A percentile compares a stretch with the other conserved stretches of the same genome.
phyloP scores from a whole-genome alignment of 805 yeast species.

The Spathaspora hagerdaliae region DNA sequence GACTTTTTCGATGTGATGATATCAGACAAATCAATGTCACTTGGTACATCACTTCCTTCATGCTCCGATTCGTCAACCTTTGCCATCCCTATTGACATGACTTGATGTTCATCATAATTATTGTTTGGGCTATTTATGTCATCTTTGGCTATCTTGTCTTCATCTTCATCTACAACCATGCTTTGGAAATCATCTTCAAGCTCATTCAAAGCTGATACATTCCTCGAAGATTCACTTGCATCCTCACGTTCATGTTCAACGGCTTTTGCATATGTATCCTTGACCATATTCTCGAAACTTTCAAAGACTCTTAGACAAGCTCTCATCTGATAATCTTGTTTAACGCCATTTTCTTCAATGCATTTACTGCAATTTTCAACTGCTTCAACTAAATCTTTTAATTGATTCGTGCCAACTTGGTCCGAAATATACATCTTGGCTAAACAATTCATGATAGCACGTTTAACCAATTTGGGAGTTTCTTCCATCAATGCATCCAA shows the following conservation, averaged over 20 bases:
- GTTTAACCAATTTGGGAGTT: slow-evolving; percentile 48
- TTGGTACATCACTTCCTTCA: no score
- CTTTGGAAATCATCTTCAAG: slow-evolving; percentile 5
- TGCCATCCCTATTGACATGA: no score
- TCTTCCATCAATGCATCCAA: slow-evolving; percentile 48
- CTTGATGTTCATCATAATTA: no score
- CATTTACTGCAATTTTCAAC: slow-evolving; percentile 28
- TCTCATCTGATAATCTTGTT: slow-evolving; percentile 21
- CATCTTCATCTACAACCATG: slow-evolving; percentile 7
- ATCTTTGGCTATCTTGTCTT: neutral
- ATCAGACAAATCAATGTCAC: no score
- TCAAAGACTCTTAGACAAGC: slow-evolving; percentile 14
- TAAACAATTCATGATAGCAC: slow-evolving; percentile 48
- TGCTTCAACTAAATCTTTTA: slow-evolving; percentile 30
- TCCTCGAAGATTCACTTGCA: neutral
- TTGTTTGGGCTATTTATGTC: neutral
- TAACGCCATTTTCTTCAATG: slow-evolving; percentile 17
- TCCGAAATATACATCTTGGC: slow-evolving; percentile 39
- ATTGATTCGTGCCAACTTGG: slow-evolving; percentile 22
- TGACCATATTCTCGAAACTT: slow-evolving; percentile 23
- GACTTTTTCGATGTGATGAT: no score
- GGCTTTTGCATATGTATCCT: slow-evolving; percentile 21
- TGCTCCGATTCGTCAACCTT: no score
- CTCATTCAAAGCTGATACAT: slow-evolving; percentile 5
- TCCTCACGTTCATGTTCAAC: slow-evolving; percentile 15